Base-by-base conservation (phyloP, 192 early-diverging fungal genomes). In the Mortierella claussenii region DNA sequence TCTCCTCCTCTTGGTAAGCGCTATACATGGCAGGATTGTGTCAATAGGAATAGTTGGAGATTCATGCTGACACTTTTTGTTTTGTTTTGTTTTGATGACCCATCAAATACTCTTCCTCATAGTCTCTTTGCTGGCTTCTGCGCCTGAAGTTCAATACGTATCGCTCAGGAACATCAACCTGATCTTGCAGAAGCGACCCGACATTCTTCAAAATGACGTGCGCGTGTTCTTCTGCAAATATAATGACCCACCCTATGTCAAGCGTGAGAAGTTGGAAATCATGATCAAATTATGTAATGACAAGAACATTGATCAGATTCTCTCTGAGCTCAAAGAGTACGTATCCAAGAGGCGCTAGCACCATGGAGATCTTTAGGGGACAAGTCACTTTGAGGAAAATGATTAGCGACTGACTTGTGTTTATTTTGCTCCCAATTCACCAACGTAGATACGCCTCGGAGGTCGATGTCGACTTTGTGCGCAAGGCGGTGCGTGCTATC, bases 141-240 rank as follows among this genome's bases (percentile, higher is more conserved):
- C 92, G 21, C 92, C 96, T 9, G 97, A 99, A 76, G 94, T 99
- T 30, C 96, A 97, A 83, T 99, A 96, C 69, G 95, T 99, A 21
- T 93, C 97, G 10, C 84, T 99, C 55, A 89, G 97, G 76, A 99
- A 98, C 73, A 98, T 99, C 71, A 96, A 93, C 79, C 78, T 99
- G 21, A 97, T 99, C 51, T 81, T 98, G 50, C 97, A 99, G 81
- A 90, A 88, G 76, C 89, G 92, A 23, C 88, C 93, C 17, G 92
- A 94, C 56, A 86, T 98, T 57, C 82, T 99, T 44, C 88, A 80
- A 55, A 93, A 96, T 66, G 96, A 99, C 63, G 96, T 97, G 48
- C 87, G 95, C 30, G 96, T 98, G 21, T 99, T 99, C 80, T 99
- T 97, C 76, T 96, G 94, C 82, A 96, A 96, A 78, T 99, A 96